A percentile compares a stretch with the other conserved stretches of the same genome.
These are phyloP conservation scores for Scutellaria galericulata DNA, from an alignment of 257 asterid genomes.

Conservation along the genomic window DNA sequence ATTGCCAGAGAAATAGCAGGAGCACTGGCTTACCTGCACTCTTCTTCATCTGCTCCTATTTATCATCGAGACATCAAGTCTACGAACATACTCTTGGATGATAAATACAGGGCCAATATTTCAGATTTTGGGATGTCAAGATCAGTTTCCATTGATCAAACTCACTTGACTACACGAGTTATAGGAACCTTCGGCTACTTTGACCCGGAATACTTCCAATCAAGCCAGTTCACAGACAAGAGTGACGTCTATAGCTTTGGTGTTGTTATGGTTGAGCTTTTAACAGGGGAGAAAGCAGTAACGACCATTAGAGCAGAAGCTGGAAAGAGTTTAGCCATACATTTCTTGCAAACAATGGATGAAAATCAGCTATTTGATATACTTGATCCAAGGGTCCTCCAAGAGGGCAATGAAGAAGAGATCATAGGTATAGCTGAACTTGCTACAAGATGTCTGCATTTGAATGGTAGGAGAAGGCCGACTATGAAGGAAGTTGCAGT, in stretches of 20 bases:
- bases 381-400: slow-evolving; percentile 44
- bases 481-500: slow-evolving; percentile 49
- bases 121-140: slow-evolving; percentile 49
- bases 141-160: slow-evolving; percentile 39
- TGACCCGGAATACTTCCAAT: slow-evolving; percentile 42
- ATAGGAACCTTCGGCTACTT: background rate
- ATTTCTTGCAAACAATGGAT: slow-evolving; percentile 46
- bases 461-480: slow-evolving; percentile 50
- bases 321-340: slow-evolving; percentile 40
- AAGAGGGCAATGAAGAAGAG: slow-evolving; percentile 39
- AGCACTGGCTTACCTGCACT: slow-evolving; percentile 51
- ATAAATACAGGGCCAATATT: slow-evolving; percentile 39
- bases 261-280: slow-evolving; percentile 41
- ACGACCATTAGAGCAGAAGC: slow-evolving; percentile 36
- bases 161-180: slow-evolving; percentile 32
- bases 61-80: slow-evolving; percentile 51
- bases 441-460: slow-evolving; percentile 44
- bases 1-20: slow-evolving; percentile 45
- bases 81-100: slow-evolving; percentile 47
- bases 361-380: slow-evolving; percentile 38
- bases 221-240: slow-evolving; percentile 50
- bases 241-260: background rate
- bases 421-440: slow-evolving; percentile 39
- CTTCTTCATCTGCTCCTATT: slow-evolving; percentile 45
- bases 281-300: slow-evolving; percentile 45